These are phyloP conservation scores for Penicillium robsamsonii DNA, from an alignment of 495 filamentous ascomycete species.

Conservation along the genomic window DNA sequence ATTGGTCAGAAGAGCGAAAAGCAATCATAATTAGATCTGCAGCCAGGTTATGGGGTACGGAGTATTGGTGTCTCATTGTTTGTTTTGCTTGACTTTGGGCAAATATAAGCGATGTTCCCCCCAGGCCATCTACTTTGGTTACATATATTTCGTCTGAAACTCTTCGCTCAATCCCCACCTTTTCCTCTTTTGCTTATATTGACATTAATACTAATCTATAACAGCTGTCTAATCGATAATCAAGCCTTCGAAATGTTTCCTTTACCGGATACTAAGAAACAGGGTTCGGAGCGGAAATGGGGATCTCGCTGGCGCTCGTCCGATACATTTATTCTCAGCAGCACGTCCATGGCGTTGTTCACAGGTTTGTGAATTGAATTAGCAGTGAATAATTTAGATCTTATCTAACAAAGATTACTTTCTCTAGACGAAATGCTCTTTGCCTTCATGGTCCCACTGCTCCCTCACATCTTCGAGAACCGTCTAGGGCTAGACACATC, in stretches of 20 bases:
- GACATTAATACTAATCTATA: neutral
- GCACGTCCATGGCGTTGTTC: slow-evolving; percentile 1
- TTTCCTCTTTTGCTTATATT: neutral
- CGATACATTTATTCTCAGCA: slow-evolving; percentile 6
- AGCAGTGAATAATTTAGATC: neutral
- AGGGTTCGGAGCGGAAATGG: neutral
- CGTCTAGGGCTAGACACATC: slow-evolving; percentile 20
- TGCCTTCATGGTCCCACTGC: slow-evolving; percentile 28
- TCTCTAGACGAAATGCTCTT: slow-evolving; percentile 2
- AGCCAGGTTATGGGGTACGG: neutral
- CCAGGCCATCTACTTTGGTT: neutral
- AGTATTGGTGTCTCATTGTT: neutral
- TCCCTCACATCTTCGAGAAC: slow-evolving; percentile 25
- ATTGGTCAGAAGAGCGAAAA: slow-evolving; percentile 1
- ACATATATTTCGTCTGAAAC: neutral
- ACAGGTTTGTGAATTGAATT: neutral
- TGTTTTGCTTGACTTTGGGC: neutral
- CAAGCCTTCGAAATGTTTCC: neutral
- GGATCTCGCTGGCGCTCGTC: slow-evolving; percentile 6
- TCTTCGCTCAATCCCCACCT: neutral
- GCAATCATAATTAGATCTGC: neutral
- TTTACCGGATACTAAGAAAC: neutral
- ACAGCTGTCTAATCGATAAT: neutral
- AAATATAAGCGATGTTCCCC: neutral
- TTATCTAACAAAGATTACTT: neutral